Conservation (phyloP, 805 yeast genomes). For the Soucietia sequanensis region DNA sequence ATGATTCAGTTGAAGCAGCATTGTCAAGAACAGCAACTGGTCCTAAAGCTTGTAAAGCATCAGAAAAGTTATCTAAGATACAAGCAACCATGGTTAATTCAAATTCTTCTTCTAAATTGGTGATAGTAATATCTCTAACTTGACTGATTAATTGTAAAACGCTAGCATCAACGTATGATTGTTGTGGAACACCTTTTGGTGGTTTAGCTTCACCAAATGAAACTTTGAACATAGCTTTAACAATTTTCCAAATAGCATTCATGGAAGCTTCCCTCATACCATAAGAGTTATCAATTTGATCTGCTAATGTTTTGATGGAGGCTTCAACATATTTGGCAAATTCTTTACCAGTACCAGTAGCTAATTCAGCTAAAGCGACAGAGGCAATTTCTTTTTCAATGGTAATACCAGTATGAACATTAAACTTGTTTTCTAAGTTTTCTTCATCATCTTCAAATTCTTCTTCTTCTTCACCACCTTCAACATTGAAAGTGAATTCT, state of each 20-base stretch:
- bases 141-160: slow-evolving; percentile 59
- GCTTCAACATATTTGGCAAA: slow-evolving; percentile 77
- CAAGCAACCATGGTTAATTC: slow-evolving; percentile 80
- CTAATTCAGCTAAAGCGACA: slow-evolving; percentile 84
- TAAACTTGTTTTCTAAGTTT: slow-evolving; percentile 67
- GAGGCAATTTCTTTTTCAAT: slow-evolving; percentile 96
- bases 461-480: slow-evolving; percentile 44
- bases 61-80: slow-evolving; percentile 70
- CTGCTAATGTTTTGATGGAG: slow-evolving; percentile 59
- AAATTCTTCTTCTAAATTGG: slow-evolving; percentile 70
- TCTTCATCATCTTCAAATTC: slow-evolving; percentile 60
- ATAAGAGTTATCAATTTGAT: slow-evolving; percentile 80
- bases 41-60: slow-evolving; percentile 69
- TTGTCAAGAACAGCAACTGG: slow-evolving; percentile 65
- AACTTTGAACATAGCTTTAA: slow-evolving; percentile 62
- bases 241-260: slow-evolving; percentile 78
- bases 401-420: slow-evolving; percentile 92
- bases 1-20: slow-evolving; percentile 47
- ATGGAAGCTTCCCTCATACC: slow-evolving; percentile 90
- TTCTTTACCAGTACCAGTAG: slow-evolving; percentile 78
- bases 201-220: slow-evolving; percentile 47
- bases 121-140: slow-evolving; percentile 66
- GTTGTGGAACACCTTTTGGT: slow-evolving; percentile 64
- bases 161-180: slow-evolving; percentile 56
- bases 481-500: slow-evolving; percentile 70